Percentiles rank a stretch among this genome's conserved stretches.
phyloP scores from a whole-genome alignment of 139 green algal genomes.

The Chlorella sp. region DNA sequence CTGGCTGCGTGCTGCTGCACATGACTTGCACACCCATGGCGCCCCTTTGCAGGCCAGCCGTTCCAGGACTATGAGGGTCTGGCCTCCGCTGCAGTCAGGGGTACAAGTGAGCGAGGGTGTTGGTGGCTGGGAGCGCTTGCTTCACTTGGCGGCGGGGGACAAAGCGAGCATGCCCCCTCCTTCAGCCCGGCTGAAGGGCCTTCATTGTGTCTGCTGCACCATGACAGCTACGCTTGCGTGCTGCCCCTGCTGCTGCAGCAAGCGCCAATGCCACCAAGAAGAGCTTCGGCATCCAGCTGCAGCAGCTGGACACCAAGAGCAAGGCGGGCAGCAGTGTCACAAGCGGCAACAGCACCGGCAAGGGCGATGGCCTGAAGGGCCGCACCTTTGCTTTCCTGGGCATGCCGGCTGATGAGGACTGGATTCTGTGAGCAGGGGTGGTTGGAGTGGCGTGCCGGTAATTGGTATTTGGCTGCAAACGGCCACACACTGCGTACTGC shows the following conservation, averaged over 20 bases:
- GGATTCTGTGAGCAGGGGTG: slow-evolving; percentile 59
- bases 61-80: slow-evolving; percentile 43
- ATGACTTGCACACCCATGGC: no score
- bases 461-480: no score
- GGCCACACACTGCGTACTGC: no score
- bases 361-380: no score
- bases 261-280: slow-evolving; percentile 56
- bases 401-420: slow-evolving; percentile 62
- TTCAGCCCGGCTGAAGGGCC: no score
- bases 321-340: not conserved
- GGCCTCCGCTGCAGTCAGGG: slow-evolving; percentile 4
- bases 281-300: slow-evolving; percentile 41
- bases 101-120: slow-evolving; percentile 5
- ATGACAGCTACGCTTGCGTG: no score
- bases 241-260: not conserved
- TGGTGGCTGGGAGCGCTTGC: not conserved
- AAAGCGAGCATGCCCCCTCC: no score
- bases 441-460: no score
- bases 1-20: not conserved
- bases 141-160: no score
- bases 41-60: not conserved
- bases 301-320: slow-evolving; percentile 7
- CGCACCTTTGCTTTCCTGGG: slow-evolving; percentile 46
- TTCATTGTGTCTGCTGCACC: no score
- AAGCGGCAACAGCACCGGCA: no score